A percentile compares a stretch with the other conserved stretches of the same genome.
Conservation (phyloP, 768 basidiomycete species). For the Rhodotorula paludigena region DNA sequence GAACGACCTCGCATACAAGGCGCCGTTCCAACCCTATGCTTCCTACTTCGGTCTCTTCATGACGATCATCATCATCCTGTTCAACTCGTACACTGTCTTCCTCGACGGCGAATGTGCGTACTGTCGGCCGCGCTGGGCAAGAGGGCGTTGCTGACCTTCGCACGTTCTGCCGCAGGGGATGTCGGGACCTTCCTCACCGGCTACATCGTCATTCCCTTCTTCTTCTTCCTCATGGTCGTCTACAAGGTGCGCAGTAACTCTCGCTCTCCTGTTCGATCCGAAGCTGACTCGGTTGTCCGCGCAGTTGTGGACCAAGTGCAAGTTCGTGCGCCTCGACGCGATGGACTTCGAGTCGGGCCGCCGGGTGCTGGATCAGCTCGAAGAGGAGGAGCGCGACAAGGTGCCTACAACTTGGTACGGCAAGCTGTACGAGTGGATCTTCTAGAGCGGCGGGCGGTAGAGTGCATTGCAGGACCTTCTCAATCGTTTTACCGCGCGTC, state of each 20-base stretch:
- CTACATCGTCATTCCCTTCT: slow-evolving; percentile 55
- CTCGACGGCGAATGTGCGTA: too few relatives aligned
- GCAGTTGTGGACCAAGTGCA: slow-evolving; percentile 10
- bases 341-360: slow-evolving; percentile 27
- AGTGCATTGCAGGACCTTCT: too few relatives aligned
- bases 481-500: too few relatives aligned
- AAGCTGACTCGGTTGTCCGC: not conserved
- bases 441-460: too few relatives aligned
- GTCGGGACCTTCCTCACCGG: slow-evolving; percentile 72
- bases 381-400: slow-evolving; percentile 56
- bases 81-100: slow-evolving; percentile 31
- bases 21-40: slow-evolving; percentile 55
- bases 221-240: slow-evolving; percentile 27
- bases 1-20: slow-evolving; percentile 62
- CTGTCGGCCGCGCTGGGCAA: too few relatives aligned
- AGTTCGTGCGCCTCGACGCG: slow-evolving; percentile 18
- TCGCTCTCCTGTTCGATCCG: not conserved
- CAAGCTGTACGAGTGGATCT: slow-evolving; percentile 73
- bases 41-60: slow-evolving; percentile 48
- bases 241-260: not conserved
- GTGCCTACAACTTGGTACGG: slow-evolving; percentile 63
- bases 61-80: slow-evolving; percentile 44
- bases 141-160: slow-evolving; percentile 19
- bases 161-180: slow-evolving; percentile 49
- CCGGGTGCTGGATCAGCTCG: slow-evolving; percentile 38